These are phyloP conservation scores for Phoma sp. DNA, from an alignment of 2,329 filamentous ascomycete species.

Conservation along the genomic window DNA sequence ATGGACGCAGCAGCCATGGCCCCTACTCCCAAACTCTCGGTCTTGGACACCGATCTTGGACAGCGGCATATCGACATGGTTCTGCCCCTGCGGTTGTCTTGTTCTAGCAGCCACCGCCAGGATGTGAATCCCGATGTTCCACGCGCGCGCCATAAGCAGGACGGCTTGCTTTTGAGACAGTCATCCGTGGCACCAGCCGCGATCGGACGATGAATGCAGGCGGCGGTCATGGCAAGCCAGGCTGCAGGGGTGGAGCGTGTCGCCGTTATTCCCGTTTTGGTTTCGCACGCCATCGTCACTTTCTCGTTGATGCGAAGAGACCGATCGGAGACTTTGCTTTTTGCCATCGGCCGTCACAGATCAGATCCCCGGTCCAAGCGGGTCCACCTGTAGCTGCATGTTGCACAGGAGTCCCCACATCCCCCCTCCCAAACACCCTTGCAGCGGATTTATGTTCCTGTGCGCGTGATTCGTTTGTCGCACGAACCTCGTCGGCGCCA, in stretches of 20 bases:
- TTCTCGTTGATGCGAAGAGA: constrained; percentile 4
- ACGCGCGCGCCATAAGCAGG: constrained; percentile 9
- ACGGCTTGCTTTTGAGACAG: background rate
- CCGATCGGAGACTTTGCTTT: constrained; percentile 8
- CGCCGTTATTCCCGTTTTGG: constrained; percentile 15
- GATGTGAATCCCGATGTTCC: constrained; percentile 1
- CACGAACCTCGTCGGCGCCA: background rate
- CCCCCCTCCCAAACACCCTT: background rate
- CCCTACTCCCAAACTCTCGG: background rate
- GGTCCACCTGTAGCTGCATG: constrained; percentile 6
- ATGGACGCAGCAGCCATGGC: background rate
- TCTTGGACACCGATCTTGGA: background rate
- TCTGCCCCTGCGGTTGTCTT: background rate
- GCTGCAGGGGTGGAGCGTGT: constrained; percentile 10
- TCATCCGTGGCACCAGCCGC: background rate
- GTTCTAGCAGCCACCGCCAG: background rate
- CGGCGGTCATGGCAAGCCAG: background rate
- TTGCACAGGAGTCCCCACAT: background rate
- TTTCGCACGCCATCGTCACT: constrained; percentile 17
- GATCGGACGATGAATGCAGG: background rate
- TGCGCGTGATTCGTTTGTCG: background rate
- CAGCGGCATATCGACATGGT: background rate
- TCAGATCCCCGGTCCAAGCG: background rate
- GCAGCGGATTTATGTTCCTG: background rate
- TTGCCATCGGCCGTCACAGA: constrained; percentile 1